These are phyloP conservation scores for Ciborinia camelliae DNA, from an alignment of 2,329 filamentous ascomycete genomes.

Conservation along the genomic window DNA sequence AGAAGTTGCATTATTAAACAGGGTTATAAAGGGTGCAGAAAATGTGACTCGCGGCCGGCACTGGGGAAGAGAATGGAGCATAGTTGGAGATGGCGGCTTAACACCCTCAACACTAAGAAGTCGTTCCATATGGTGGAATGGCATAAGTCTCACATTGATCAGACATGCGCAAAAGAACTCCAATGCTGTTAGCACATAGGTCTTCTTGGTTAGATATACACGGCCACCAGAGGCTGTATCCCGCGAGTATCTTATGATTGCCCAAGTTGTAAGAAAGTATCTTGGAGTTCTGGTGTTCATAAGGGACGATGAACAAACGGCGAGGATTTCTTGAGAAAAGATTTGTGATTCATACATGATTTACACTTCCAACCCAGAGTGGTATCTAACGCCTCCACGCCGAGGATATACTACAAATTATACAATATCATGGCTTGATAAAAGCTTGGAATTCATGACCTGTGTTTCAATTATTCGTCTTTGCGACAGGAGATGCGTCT, in stretches of 20 bases:
- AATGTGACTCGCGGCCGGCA: neutral
- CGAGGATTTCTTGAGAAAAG: neutral
- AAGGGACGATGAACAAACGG: neutral
- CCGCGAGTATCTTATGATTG: neutral
- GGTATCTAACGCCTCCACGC: slow-evolving; percentile 16
- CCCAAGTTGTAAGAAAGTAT: neutral
- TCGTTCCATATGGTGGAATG: neutral
- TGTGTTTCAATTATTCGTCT: slow-evolving; percentile 21
- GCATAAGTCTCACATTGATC: neutral
- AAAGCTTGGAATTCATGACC: neutral
- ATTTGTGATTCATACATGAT: slow-evolving; percentile 7
- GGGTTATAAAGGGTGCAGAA: neutral
- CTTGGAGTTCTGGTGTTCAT: neutral
- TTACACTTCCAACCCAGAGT: slow-evolving; percentile 5
- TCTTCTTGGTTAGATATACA: neutral
- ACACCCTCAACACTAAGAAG: neutral
- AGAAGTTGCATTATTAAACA: neutral
- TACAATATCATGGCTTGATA: neutral
- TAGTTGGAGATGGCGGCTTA: neutral
- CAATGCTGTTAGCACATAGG: neutral
- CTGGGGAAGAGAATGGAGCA: neutral
- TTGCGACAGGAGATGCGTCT: slow-evolving; percentile 27
- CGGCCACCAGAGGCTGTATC: neutral
- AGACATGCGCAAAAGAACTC: neutral
- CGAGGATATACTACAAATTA: slow-evolving; percentile 15